These are phyloP conservation scores for Pythium myriotylum DNA, from an alignment of 352 stramenopile species.

Conservation along the genomic window DNA sequence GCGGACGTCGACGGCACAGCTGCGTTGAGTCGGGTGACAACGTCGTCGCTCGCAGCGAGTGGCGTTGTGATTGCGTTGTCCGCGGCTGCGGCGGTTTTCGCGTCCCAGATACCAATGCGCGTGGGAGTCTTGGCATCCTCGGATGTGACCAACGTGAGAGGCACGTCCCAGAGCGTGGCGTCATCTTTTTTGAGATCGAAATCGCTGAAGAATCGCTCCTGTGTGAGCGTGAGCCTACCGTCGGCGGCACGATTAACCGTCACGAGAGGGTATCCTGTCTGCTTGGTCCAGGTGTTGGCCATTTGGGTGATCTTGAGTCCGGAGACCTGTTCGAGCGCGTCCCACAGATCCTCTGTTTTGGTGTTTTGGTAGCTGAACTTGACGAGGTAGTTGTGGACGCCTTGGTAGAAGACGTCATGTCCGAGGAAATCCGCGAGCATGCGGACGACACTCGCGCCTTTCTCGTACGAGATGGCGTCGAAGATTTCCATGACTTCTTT, in stretches of 20 bases:
- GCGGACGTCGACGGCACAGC: slow-evolving; percentile 46
- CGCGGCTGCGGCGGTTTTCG: too few species aligned
- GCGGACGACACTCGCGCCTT: slow-evolving; percentile 79
- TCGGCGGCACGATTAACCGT: slow-evolving; percentile 65
- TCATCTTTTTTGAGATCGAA: slow-evolving; percentile 56
- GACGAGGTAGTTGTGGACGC: slow-evolving; percentile 93
- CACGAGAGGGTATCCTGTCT: slow-evolving; percentile 94
- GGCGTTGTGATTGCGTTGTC: slow-evolving; percentile 34
- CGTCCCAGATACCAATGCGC: slow-evolving; percentile 69
- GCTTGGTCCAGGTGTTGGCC: slow-evolving; percentile 93
- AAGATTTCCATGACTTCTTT: slow-evolving; percentile 98
- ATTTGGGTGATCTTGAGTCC: slow-evolving; percentile 92
- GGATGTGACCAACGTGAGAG: too few species aligned
- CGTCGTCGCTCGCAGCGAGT: slow-evolving; percentile 66
- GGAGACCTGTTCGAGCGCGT: slow-evolving; percentile 88
- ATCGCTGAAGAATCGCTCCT: slow-evolving; percentile 94
- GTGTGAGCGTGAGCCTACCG: slow-evolving; percentile 76
- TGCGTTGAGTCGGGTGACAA: slow-evolving; percentile 76
- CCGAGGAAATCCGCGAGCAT: slow-evolving; percentile 77
- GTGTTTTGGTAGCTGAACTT: slow-evolving; percentile 95
- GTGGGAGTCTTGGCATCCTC: slow-evolving; percentile 40
- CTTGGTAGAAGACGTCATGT: slow-evolving; percentile 69
- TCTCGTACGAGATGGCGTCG: slow-evolving; percentile 96
- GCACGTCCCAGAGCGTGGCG: slow-evolving; percentile 84
- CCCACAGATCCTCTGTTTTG: slow-evolving; percentile 94